Evolutionary conservation across 2,329 filamentous ascomycete genomes (phyloP).

Genomic region (Cercospora zeae-maydis): DNA sequence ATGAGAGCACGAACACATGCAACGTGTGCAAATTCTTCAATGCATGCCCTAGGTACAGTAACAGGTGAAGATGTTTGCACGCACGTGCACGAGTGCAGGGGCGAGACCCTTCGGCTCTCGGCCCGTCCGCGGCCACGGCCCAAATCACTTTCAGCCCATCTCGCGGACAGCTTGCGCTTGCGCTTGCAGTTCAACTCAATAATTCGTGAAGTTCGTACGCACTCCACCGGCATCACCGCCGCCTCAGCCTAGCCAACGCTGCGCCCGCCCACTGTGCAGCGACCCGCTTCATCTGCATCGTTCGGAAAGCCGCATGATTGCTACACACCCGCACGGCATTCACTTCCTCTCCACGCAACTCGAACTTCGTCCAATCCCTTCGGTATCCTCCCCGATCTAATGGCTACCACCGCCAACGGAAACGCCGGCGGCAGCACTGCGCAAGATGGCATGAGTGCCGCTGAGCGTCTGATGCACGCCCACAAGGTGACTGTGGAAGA

Average conservation of each 20-base stretch:
- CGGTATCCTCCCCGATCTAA: conserved; percentile 23
- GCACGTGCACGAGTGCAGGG: not conserved
- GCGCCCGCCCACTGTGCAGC: not conserved
- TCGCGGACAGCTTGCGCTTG: too few species aligned
- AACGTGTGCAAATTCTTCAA: not conserved
- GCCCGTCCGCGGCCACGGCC: too few species aligned
- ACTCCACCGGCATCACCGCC: not conserved
- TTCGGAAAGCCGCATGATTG: not conserved
- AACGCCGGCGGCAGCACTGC: conserved; percentile 20
- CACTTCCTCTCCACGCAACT: conserved; percentile 16
- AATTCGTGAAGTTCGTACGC: too few species aligned
- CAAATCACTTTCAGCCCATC: too few species aligned
- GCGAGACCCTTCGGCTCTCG: not conserved
- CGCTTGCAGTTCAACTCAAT: too few species aligned
- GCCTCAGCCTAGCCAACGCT: not conserved
- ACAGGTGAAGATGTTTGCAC: not conserved
- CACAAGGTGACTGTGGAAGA: conserved; percentile 72
- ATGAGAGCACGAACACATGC: not conserved
- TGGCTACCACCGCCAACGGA: conserved; percentile 27
- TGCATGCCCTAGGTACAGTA: not conserved
- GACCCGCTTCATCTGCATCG: not conserved
- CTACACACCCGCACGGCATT: not conserved
- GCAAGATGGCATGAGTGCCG: conserved; percentile 43
- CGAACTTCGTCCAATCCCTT: conserved; percentile 16
- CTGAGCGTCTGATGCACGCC: conserved; percentile 53